A percentile compares a stretch with the other conserved stretches of the same genome.
These are phyloP conservation scores for Areca catechu DNA, from an alignment of 176 grass and related monocot species.

Conservation along the genomic window DNA sequence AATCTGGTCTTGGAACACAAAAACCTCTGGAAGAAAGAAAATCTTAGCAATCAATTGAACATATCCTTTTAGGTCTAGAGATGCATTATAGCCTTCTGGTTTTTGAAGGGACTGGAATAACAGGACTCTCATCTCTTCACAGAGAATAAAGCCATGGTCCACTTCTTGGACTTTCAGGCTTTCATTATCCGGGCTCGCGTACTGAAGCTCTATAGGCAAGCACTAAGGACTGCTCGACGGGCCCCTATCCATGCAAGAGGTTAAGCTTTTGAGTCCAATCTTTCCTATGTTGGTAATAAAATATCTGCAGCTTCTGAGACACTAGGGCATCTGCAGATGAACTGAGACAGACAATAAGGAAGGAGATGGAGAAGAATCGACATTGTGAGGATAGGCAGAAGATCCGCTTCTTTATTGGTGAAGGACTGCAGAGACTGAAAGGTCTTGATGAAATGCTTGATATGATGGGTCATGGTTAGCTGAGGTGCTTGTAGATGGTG, in stretches of 20 bases:
- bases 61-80: too few relatives aligned
- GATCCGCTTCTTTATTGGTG: constrained; percentile 71
- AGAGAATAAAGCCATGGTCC: constrained; percentile 30
- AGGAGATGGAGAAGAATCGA: constrained; percentile 78
- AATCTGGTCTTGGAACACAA: too few relatives aligned
- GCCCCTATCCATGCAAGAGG: constrained; percentile 52
- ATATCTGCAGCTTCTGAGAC: constrained; percentile 13
- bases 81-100: too few relatives aligned
- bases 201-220: constrained; percentile 74
- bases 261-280: constrained; percentile 19
- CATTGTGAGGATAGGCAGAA: constrained; percentile 71
- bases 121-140: too few relatives aligned
- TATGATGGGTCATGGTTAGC: constrained; percentile 62
- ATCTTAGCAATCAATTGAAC: too few relatives aligned
- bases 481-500: too few relatives aligned
- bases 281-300: constrained; percentile 2
- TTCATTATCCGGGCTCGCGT: constrained; percentile 67
- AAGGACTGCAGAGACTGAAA: constrained; percentile 81
- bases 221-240: constrained; percentile 34
- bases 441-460: constrained; percentile 87
- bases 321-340: constrained; percentile 44
- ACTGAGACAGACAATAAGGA: constrained; percentile 52
- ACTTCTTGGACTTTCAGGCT: constrained; percentile 55
- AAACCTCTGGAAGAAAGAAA: too few relatives aligned
- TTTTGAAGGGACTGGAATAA: too few relatives aligned